Percentiles rank a stretch among this genome's conserved stretches.
These are phyloP conservation scores for Alternaria angustiovoidea DNA, from an alignment of 2,329 filamentous ascomycete genomes.

Conservation along the genomic window DNA sequence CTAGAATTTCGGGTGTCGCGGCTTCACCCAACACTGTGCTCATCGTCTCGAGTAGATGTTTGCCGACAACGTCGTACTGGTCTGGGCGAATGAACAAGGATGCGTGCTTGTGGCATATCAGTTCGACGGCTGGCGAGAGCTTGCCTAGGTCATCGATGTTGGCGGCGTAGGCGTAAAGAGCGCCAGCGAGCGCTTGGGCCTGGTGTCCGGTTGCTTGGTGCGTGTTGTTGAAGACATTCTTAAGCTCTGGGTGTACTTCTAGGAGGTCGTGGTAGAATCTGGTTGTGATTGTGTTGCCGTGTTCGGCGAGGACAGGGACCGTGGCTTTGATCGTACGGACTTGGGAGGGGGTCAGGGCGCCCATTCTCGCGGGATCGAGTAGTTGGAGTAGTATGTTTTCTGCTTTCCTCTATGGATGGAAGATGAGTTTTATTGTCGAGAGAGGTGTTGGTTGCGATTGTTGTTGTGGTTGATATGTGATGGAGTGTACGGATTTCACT, in stretches of 20 bases:
- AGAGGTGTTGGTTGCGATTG: neutral
- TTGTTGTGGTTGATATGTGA: neutral
- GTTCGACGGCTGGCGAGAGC: constrained; percentile 66
- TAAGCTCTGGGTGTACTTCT: constrained; percentile 69
- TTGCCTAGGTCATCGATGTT: constrained; percentile 74
- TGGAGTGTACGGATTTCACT: neutral
- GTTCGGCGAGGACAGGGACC: constrained; percentile 71
- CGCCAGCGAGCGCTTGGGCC: constrained; percentile 71
- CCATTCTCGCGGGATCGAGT: constrained; percentile 28
- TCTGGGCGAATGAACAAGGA: constrained; percentile 73
- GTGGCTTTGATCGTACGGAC: constrained; percentile 73
- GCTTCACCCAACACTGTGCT: constrained; percentile 70
- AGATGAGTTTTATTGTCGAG: neutral
- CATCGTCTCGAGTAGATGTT: constrained; percentile 73
- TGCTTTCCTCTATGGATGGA: neutral
- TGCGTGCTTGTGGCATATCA: constrained; percentile 80
- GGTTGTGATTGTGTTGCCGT: constrained; percentile 73
- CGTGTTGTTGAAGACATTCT: constrained; percentile 74
- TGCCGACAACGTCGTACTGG: constrained; percentile 75
- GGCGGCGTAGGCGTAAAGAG: constrained; percentile 74
- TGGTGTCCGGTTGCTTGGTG: constrained; percentile 75
- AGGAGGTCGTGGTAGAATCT: constrained; percentile 77
- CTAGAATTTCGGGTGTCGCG: constrained; percentile 69
- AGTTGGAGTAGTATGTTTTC: neutral
- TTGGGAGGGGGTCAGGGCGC: constrained; percentile 67